Conservation (phyloP, 768 basidiomycete species). For the Coprinopsis sp. region DNA sequence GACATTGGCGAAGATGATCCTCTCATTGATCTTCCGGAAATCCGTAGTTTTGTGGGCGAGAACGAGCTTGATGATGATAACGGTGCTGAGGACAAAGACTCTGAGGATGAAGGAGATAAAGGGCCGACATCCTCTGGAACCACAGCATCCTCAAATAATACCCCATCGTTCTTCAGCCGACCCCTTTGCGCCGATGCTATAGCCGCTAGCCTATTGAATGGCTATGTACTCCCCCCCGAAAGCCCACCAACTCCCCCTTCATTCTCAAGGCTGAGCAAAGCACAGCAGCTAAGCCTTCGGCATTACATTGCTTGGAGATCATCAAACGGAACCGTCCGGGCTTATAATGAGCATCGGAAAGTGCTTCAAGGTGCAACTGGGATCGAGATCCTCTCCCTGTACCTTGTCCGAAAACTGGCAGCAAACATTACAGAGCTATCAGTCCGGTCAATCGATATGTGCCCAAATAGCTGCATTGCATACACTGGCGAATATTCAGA, state of each 20-base stretch:
- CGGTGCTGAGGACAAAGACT: too few relatives aligned
- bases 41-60: too few relatives aligned
- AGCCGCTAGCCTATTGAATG: not conserved
- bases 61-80: too few relatives aligned
- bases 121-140: not conserved
- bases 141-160: not conserved
- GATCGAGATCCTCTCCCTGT: constrained; percentile 15
- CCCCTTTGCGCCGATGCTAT: not conserved
- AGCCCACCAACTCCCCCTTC: constrained; percentile 1
- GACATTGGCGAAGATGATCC: too few relatives aligned
- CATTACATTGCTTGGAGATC: constrained; percentile 19
- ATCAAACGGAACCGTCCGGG: constrained; percentile 19
- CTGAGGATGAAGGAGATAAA: not conserved
- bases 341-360: constrained; percentile 17
- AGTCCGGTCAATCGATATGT: constrained; percentile 18
- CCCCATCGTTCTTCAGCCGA: not conserved
- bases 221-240: constrained; percentile 2
- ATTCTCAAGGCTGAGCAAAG: constrained; percentile 3
- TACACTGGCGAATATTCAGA: constrained; percentile 18
- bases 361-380: constrained; percentile 16
- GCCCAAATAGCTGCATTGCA: constrained; percentile 22
- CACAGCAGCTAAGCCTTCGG: constrained; percentile 12
- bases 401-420: constrained; percentile 15
- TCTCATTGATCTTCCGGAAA: too few relatives aligned
- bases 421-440: constrained; percentile 9